phyloP scores from a whole-genome alignment of 768 basidiomycete species.

The Leccinum aurantiacum region DNA sequence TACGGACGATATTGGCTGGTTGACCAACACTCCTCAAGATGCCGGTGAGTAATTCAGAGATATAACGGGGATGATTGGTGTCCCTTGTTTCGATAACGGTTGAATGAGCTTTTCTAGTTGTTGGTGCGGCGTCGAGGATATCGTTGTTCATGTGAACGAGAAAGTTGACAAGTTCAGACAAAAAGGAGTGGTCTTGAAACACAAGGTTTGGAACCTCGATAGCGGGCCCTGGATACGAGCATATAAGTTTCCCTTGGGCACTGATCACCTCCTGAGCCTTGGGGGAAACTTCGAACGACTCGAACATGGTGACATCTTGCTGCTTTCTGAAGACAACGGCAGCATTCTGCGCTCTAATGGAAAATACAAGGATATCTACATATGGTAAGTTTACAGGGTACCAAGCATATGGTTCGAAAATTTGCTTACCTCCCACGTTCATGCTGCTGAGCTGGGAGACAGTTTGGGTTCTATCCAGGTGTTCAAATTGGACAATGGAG shows the following conservation, averaged over 20 bases:
- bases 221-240: conserved; percentile 47
- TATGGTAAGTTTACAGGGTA: not conserved
- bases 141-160: conserved; percentile 36
- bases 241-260: conserved; percentile 40
- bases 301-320: conserved; percentile 31
- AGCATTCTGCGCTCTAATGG: conserved; percentile 47
- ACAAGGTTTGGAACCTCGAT: conserved; percentile 33
- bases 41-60: not conserved
- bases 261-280: conserved; percentile 33
- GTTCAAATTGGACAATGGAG: conserved; percentile 10
- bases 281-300: conserved; percentile 47
- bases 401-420: not conserved
- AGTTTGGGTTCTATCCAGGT: conserved; percentile 10
- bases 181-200: conserved; percentile 33
- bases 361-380: conserved; percentile 40
- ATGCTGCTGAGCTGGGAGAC: conserved; percentile 11
- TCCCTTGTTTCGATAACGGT: conserved; percentile 12
- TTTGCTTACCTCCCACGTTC: conserved; percentile 7
- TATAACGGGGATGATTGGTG: not conserved
- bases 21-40: not conserved
- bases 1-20: not conserved
- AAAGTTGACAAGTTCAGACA: conserved; percentile 37
- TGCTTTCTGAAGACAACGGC: conserved; percentile 40
- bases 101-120: conserved; percentile 4
- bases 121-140: conserved; percentile 27